Evolutionary conservation across 139 green algal species (phyloP).

Genomic region (Dunaliella primolecta): DNA sequence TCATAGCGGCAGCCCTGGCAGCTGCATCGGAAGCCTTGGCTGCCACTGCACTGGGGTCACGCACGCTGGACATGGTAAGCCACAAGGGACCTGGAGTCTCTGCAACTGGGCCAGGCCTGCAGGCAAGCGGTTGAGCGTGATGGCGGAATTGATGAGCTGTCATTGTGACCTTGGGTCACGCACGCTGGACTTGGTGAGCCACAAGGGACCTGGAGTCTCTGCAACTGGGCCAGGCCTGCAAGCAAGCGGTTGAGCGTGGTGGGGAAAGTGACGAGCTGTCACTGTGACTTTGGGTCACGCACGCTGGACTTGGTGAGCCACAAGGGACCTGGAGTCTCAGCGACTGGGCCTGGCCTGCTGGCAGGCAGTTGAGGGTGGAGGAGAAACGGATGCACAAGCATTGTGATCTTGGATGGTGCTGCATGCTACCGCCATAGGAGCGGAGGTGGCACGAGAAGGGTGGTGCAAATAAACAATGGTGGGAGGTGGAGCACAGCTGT

Average conservation of each 20-base stretch:
- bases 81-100: background rate
- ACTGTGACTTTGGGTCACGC: background rate
- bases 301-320: background rate
- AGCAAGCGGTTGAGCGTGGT: too few species aligned
- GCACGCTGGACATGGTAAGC: conserved; percentile 18
- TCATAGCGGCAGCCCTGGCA: conserved; percentile 52
- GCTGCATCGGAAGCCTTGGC: conserved; percentile 29
- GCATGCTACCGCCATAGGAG: too few species aligned
- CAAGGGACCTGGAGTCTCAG: background rate
- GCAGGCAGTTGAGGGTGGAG: too few species aligned
- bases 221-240: background rate
- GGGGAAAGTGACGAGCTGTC: too few species aligned
- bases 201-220: background rate
- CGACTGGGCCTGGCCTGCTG: background rate
- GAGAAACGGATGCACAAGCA: too few species aligned
- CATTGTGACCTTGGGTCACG: background rate
- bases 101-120: conserved; percentile 20
- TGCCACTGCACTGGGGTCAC: background rate
- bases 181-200: background rate
- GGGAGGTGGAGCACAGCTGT: too few species aligned
- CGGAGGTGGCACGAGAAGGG: too few species aligned
- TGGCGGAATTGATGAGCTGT: too few species aligned
- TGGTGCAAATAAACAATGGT: too few species aligned
- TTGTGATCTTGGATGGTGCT: too few species aligned
- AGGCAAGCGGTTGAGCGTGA: too few species aligned